These are phyloP conservation scores for Crithidia fasciculata DNA, from an alignment of 208 protist genomes.

Conservation along the genomic window DNA sequence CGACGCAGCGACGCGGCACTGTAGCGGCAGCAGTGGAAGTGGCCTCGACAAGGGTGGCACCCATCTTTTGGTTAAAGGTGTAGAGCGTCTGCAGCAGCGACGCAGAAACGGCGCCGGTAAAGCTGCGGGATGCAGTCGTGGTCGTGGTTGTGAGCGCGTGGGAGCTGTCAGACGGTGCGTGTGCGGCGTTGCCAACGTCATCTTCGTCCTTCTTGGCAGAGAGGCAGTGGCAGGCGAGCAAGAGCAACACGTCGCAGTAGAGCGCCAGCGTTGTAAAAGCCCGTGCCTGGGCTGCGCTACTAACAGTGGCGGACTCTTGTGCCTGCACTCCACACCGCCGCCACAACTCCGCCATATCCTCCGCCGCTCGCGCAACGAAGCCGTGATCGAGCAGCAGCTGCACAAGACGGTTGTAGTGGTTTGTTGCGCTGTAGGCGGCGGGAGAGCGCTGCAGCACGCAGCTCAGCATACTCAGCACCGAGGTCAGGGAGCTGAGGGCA, in stretches of 20 bases:
- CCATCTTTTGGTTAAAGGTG: conserved; percentile 27
- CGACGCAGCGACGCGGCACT: conserved; percentile 15
- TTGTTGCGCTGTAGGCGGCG: neutral
- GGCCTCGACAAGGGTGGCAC: conserved; percentile 1
- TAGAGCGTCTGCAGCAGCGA: conserved; percentile 16
- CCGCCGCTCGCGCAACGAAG: conserved; percentile 9
- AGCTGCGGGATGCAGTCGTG: neutral
- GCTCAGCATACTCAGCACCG: conserved; percentile 12
- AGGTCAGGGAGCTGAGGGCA: neutral
- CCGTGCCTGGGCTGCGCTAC: no score
- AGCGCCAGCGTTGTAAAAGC: conserved; percentile 13
- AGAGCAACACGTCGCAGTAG: conserved; percentile 33
- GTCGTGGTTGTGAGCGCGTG: neutral
- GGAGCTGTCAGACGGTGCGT: neutral
- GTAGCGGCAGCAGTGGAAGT: neutral
- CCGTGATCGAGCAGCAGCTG: conserved; percentile 18
- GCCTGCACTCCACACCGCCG: neutral
- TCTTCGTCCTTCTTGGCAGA: neutral
- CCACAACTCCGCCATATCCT: conserved; percentile 24
- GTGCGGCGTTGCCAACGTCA: neutral
- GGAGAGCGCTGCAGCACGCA: conserved; percentile 12
- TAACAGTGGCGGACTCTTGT: no score
- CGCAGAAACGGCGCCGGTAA: neutral
- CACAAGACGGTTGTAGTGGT: conserved; percentile 14
- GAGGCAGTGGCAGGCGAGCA: conserved; percentile 17